phyloP scores from a whole-genome alignment of 2,329 filamentous ascomycete species.

The Pseudogymnoascus sp. region DNA sequence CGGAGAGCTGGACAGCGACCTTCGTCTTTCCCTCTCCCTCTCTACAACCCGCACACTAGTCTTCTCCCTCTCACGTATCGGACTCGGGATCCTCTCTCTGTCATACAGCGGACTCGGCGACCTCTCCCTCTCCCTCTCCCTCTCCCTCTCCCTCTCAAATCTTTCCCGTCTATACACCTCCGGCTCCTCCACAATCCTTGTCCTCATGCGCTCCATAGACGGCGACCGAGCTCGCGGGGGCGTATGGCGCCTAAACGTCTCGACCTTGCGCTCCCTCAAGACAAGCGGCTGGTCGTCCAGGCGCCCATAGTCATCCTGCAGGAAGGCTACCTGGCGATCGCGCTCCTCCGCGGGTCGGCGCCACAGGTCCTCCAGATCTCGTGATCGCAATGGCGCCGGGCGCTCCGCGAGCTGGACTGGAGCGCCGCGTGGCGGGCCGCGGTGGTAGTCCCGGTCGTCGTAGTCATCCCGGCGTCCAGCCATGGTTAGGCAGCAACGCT shows the following conservation, averaged over 20 bases:
- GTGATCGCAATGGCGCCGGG: background rate
- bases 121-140: slow-evolving; percentile 10
- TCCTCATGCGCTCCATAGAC: background rate
- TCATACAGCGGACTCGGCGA: slow-evolving; percentile 5
- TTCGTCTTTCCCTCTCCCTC: slow-evolving; percentile 35
- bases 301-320: slow-evolving; percentile 6
- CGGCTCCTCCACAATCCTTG: slow-evolving; percentile 4
- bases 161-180: background rate
- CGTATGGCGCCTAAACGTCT: slow-evolving; percentile 2
- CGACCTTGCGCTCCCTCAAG: slow-evolving; percentile 5
- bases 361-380: background rate
- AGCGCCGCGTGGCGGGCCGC: background rate
- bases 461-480: slow-evolving; percentile 1
- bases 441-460: background rate
- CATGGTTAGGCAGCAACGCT: background rate
- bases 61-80: background rate
- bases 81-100: slow-evolving; percentile 35
- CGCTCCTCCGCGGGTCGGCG: background rate
- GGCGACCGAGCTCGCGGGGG: background rate
- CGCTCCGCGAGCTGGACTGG: background rate
- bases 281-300: slow-evolving; percentile 6
- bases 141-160: background rate
- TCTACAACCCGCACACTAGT: slow-evolving; percentile 42
- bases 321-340: background rate
- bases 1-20: slow-evolving; percentile 24